phyloP scores from a whole-genome alignment of 495 filamentous ascomycete genomes.

The Hypoxylon subgilvum region DNA sequence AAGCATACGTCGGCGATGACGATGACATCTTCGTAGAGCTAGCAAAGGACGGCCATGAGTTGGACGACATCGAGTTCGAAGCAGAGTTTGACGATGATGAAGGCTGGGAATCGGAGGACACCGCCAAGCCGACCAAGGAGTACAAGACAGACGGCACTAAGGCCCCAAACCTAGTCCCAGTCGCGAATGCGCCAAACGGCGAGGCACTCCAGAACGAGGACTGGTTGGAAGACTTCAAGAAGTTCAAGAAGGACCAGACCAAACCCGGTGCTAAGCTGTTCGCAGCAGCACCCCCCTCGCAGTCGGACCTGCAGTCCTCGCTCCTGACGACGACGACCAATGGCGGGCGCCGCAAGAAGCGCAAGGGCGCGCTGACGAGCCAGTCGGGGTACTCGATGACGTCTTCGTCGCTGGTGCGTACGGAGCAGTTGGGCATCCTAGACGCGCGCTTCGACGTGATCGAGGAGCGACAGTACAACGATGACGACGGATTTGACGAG shows the following conservation, averaged over 20 bases:
- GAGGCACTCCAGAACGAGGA: slow-evolving; percentile 60
- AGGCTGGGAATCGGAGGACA: slow-evolving; percentile 95
- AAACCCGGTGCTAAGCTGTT: slow-evolving; percentile 50
- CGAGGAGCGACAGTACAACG: slow-evolving; percentile 74
- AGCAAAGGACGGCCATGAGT: slow-evolving; percentile 72
- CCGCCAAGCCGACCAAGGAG: slow-evolving; percentile 71
- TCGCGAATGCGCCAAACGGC: slow-evolving; percentile 50
- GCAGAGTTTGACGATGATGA: slow-evolving; percentile 68
- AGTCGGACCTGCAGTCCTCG: slow-evolving; percentile 73
- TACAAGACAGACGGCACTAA: slow-evolving; percentile 50
- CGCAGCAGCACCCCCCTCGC: slow-evolving; percentile 51
- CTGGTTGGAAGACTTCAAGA: slow-evolving; percentile 89
- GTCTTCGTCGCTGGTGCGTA: slow-evolving; percentile 84
- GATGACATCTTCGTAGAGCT: slow-evolving; percentile 83
- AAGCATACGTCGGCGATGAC: slow-evolving; percentile 90
- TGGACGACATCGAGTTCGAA: slow-evolving; percentile 59
- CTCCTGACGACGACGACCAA: slow-evolving; percentile 80
- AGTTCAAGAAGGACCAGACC: slow-evolving; percentile 80
- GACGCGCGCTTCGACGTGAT: slow-evolving; percentile 92
- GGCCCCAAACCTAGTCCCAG: slow-evolving; percentile 55
- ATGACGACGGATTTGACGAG: slow-evolving; percentile 52
- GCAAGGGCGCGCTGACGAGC: slow-evolving; percentile 87
- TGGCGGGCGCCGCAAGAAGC: slow-evolving; percentile 78
- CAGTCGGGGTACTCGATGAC: slow-evolving; percentile 96
- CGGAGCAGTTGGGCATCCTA: slow-evolving; percentile 83